Percentiles rank a stretch among this genome's conserved stretches.
Conservation (phyloP, 2,329 filamentous ascomycete genomes). For the Cladobotryum protrusum region DNA sequence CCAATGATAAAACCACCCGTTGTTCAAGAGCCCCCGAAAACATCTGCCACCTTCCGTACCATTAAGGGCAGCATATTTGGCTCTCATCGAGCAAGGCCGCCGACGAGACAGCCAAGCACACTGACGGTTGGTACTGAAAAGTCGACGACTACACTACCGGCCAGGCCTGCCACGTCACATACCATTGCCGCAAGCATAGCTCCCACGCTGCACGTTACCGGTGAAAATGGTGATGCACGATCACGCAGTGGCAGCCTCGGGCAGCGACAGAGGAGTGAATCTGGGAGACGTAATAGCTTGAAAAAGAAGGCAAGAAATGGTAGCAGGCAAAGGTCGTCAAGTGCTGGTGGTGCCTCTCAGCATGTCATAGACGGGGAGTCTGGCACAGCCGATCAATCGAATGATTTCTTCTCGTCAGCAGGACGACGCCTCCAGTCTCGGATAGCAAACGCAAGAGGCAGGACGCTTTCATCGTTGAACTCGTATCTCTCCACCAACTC, state of each 20-base stretch:
- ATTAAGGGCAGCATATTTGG: slow-evolving; percentile 74
- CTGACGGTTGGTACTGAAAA: slow-evolving; percentile 33
- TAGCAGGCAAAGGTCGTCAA: slow-evolving; percentile 41
- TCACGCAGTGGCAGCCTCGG: slow-evolving; percentile 30
- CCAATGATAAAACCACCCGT: slow-evolving; percentile 35
- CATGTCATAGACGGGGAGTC: slow-evolving; percentile 44
- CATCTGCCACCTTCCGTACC: slow-evolving; percentile 64
- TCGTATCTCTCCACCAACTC: slow-evolving; percentile 39
- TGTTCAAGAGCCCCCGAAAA: slow-evolving; percentile 56
- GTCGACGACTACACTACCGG: slow-evolving; percentile 21
- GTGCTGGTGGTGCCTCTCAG: slow-evolving; percentile 33
- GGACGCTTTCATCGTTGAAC: slow-evolving; percentile 39
- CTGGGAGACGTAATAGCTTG: slow-evolving; percentile 44
- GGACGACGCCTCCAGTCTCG: slow-evolving; percentile 33
- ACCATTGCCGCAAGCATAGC: slow-evolving; percentile 41
- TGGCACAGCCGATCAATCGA: slow-evolving; percentile 34
- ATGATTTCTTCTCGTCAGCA: slow-evolving; percentile 39
- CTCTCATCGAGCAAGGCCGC: slow-evolving; percentile 35
- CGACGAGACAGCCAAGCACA: slow-evolving; percentile 38
- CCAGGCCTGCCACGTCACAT: slow-evolving; percentile 35
- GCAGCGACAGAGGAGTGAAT: slow-evolving; percentile 37
- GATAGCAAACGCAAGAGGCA: slow-evolving; percentile 36
- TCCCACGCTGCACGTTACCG: slow-evolving; percentile 72
- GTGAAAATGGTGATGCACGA: slow-evolving; percentile 48
- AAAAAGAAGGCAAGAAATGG: slow-evolving; percentile 47